Evolutionary conservation across 768 basidiomycete genomes (phyloP).

Genomic region (Lactarius hengduanensis): DNA sequence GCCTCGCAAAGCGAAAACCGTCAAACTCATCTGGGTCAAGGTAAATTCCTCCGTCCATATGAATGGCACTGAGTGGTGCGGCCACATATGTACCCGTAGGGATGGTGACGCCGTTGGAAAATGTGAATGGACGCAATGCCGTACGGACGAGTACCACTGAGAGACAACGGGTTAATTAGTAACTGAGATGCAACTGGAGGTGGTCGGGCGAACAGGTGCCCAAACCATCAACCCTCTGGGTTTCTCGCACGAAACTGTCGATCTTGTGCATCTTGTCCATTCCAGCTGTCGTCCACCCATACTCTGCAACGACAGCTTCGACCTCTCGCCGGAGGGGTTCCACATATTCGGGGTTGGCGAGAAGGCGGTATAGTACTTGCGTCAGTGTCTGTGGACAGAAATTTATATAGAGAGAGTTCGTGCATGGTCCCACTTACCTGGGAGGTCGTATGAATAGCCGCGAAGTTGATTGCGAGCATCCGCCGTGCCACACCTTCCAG

Average conservation of each 20-base stretch:
- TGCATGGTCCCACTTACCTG: conserved; percentile 27
- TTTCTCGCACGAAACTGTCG: conserved; percentile 41
- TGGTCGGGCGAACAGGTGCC: conserved; percentile 26
- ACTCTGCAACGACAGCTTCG: conserved; percentile 30
- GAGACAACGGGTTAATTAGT: not conserved
- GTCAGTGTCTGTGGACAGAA: conserved; percentile 32
- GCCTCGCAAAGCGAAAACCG: conserved; percentile 39
- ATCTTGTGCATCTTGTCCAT: conserved; percentile 36
- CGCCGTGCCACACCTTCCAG: conserved; percentile 36
- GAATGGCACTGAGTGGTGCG: conserved; percentile 35
- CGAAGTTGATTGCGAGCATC: conserved; percentile 37
- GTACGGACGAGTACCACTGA: conserved; percentile 32
- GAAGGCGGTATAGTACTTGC: conserved; percentile 35
- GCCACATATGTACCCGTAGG: conserved; percentile 39
- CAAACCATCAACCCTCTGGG: conserved; percentile 33
- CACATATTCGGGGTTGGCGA: conserved; percentile 32
- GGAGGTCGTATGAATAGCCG: conserved; percentile 37
- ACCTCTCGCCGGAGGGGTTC: conserved; percentile 37
- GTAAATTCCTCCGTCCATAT: conserved; percentile 37
- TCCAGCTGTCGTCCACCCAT: conserved; percentile 37
- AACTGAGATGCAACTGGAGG: not conserved
- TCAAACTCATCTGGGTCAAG: conserved; percentile 41
- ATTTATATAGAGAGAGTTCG: not conserved
- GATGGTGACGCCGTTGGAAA: conserved; percentile 45
- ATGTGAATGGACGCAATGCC: conserved; percentile 39